Percentiles rank a stretch among this genome's conserved stretches.
Conservation (phyloP, 345 rosid genomes). For the Trapa bicornis region DNA sequence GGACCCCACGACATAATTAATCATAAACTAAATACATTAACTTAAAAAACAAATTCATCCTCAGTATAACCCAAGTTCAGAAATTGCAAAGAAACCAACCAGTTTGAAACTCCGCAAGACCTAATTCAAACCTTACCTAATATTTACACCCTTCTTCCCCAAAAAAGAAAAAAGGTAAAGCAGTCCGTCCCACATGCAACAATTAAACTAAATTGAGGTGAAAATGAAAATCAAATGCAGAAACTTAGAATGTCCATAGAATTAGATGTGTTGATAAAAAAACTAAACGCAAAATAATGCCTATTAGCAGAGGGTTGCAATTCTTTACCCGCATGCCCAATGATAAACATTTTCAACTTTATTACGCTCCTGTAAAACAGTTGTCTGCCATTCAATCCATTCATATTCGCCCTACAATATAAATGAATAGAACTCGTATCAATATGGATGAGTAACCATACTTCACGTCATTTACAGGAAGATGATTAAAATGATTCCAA, state of each 20-base stretch:
- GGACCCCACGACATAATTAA: background rate
- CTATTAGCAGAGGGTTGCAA: background rate
- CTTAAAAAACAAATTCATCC: background rate
- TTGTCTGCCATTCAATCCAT: constrained; percentile 75
- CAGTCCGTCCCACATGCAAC: background rate
- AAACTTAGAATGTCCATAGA: background rate
- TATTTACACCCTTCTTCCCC: background rate
- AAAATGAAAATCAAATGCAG: background rate
- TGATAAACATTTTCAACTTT: constrained; percentile 77
- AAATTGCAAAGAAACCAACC: background rate
- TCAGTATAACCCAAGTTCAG: background rate
- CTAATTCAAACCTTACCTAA: background rate
- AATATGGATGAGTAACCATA: background rate
- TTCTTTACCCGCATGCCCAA: constrained; percentile 89
- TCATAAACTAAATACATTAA: background rate
- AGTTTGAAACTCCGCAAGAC: background rate
- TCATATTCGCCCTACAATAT: constrained; percentile 34
- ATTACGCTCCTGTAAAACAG: constrained; percentile 75
- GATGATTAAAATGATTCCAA: no score
- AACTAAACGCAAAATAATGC: constrained; percentile 8
- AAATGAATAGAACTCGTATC: background rate
- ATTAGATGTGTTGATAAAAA: background rate
- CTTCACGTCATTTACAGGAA: no score
- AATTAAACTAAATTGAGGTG: background rate
- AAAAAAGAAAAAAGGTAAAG: background rate